A percentile compares a stretch with the other conserved stretches of the same genome.
These are phyloP conservation scores for Simplicillium sp. DNA, from an alignment of 2,329 filamentous ascomycete species.

Conservation along the genomic window DNA sequence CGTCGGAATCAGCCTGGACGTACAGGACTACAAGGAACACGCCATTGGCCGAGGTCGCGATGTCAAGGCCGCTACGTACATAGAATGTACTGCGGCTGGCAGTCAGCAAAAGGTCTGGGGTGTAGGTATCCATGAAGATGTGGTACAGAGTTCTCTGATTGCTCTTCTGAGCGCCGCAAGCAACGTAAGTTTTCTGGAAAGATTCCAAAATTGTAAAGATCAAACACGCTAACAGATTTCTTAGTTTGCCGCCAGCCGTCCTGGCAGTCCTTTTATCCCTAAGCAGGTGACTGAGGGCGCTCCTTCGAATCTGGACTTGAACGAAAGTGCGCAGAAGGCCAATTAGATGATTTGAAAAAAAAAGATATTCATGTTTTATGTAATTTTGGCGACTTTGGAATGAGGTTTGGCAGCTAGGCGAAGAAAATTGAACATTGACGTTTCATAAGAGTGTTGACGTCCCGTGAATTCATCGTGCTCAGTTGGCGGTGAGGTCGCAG, in stretches of 20 bases:
- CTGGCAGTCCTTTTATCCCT: slow-evolving; percentile 54
- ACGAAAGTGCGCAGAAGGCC: slow-evolving; percentile 2
- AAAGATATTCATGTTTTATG: too few relatives aligned
- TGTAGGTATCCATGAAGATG: slow-evolving; percentile 85
- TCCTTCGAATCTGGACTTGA: slow-evolving; percentile 30
- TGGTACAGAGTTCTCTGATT: slow-evolving; percentile 80
- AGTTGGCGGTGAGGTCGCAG: too few relatives aligned
- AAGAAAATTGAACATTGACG: too few relatives aligned
- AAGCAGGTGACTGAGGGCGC: slow-evolving; percentile 33
- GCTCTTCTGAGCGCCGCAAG: slow-evolving; percentile 78
- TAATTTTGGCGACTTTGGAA: too few relatives aligned
- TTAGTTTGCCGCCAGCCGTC: slow-evolving; percentile 64
- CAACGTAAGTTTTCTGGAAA: slow-evolving; percentile 52
- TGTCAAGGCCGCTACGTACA: slow-evolving; percentile 91
- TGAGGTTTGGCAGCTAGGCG: too few relatives aligned
- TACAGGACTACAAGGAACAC: slow-evolving; percentile 94
- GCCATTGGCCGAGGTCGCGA: slow-evolving; percentile 72
- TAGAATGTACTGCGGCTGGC: slow-evolving; percentile 68
- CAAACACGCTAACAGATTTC: neutral
- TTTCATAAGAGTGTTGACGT: too few relatives aligned
- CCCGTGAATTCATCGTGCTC: too few relatives aligned
- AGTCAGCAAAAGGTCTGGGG: slow-evolving; percentile 74
- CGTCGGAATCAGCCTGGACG: slow-evolving; percentile 79
- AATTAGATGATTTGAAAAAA: too few relatives aligned
- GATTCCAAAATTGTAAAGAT: too few relatives aligned